Evolutionary conservation across 257 asterid species (phyloP).

Genomic region (Solanum dulcamara): DNA sequence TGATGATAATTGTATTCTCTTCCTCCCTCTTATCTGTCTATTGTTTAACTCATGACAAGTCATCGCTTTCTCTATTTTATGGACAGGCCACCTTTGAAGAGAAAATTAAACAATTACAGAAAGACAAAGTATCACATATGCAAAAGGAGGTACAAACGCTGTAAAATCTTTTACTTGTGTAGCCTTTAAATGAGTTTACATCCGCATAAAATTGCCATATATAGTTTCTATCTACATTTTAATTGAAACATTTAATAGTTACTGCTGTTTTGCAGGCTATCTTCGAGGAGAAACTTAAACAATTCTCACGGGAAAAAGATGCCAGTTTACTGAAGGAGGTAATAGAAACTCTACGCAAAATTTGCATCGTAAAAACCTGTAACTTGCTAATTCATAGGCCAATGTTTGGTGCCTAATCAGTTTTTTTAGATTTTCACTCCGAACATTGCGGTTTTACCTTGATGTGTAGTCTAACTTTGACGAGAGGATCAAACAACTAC

Average conservation of each 20-base stretch:
- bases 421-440: not conserved
- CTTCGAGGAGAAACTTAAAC: slow-evolving; percentile 37
- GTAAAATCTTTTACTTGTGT: not conserved
- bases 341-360: not conserved
- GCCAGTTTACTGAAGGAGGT: slow-evolving; percentile 45
- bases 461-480: slow-evolving; percentile 29
- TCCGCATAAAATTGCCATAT: not conserved
- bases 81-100: slow-evolving; percentile 32
- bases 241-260: not conserved
- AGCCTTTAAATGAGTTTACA: not conserved
- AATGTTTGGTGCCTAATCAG: not conserved
- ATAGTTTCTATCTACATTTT: not conserved
- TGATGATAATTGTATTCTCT: not conserved
- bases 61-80: slow-evolving; percentile 18
- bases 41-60: not conserved
- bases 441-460: not conserved
- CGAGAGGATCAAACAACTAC: slow-evolving; percentile 29
- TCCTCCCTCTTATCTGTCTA: not conserved
- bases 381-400: not conserved
- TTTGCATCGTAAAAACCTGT: not conserved
- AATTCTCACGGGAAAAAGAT: slow-evolving; percentile 35
- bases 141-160: slow-evolving; percentile 32
- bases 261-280: slow-evolving; percentile 25
- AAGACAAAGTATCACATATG: slow-evolving; percentile 29
- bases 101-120: slow-evolving; percentile 30